Percentiles rank a stretch among this genome's conserved stretches.
Evolutionary conservation across 1,284 basidiomycete species (phyloP).

Genomic region (Laetiporus sulphureus): DNA sequence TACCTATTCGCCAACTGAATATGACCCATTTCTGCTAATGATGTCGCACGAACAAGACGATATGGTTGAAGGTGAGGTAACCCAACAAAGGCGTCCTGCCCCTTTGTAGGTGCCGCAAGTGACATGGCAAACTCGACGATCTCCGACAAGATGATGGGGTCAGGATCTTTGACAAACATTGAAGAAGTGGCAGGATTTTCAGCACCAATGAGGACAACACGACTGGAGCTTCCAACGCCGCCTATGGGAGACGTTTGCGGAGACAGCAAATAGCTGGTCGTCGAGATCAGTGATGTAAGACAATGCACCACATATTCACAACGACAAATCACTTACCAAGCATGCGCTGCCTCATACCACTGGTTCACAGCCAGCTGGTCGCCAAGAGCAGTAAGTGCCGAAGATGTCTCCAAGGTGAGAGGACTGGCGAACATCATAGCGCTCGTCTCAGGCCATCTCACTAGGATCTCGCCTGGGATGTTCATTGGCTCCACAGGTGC

Average conservation of each 20-base stretch:
- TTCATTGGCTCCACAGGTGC: conserved; percentile 33
- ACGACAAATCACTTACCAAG: conserved; percentile 54
- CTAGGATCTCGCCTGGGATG: conserved; percentile 52
- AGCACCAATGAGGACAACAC: conserved; percentile 63
- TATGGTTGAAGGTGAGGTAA: conserved; percentile 88
- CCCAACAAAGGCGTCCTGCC: conserved; percentile 81
- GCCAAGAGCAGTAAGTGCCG: conserved; percentile 83
- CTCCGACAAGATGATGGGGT: conserved; percentile 85
- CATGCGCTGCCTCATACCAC: conserved; percentile 84
- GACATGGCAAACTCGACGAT: conserved; percentile 90
- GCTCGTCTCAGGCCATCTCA: conserved; percentile 82
- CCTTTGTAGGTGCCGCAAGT: conserved; percentile 66
- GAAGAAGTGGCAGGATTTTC: conserved; percentile 47
- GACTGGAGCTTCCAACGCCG: conserved; percentile 55
- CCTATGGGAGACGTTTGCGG: conserved; percentile 76
- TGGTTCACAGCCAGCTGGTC: conserved; percentile 72
- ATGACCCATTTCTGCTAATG: conserved; percentile 78
- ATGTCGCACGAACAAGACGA: conserved; percentile 74
- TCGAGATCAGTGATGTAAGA: not conserved
- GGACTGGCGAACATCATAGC: conserved; percentile 82
- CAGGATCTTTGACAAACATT: conserved; percentile 63
- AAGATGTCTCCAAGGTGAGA: conserved; percentile 54
- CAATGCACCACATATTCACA: conserved; percentile 2
- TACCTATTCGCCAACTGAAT: conserved; percentile 69
- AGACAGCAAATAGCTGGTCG: conserved; percentile 77